These are phyloP conservation scores for Acrocalymma vagum DNA, from an alignment of 2,329 filamentous ascomycete genomes.

Conservation along the genomic window DNA sequence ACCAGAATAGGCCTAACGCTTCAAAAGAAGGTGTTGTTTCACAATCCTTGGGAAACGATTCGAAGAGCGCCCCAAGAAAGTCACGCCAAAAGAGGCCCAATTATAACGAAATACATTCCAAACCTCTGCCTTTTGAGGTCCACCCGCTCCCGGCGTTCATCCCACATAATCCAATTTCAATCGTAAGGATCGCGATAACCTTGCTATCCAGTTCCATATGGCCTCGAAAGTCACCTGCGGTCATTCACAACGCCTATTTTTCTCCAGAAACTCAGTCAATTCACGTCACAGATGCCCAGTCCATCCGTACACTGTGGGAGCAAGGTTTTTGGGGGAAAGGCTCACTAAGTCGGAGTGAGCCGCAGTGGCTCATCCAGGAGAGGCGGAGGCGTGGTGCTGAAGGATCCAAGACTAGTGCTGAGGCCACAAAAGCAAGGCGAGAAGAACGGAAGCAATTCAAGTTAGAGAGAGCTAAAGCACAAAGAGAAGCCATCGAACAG, in stretches of 20 bases:
- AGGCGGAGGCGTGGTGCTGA: conserved; percentile 74
- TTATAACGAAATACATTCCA: conserved; percentile 78
- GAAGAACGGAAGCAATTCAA: conserved; percentile 86
- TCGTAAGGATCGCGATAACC: conserved; percentile 80
- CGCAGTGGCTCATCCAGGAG: conserved; percentile 88
- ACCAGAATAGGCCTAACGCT: conserved; percentile 7
- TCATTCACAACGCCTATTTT: conserved; percentile 78
- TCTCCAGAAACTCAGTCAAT: conserved; percentile 83
- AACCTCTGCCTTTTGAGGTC: conserved; percentile 80
- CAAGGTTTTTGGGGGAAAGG: conserved; percentile 98
- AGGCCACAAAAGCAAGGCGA: conserved; percentile 77
- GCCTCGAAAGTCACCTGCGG: conserved; percentile 70
- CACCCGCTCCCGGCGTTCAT: conserved; percentile 89
- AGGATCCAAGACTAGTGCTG: conserved; percentile 78
- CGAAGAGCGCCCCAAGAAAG: conserved; percentile 29
- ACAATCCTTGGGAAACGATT: conserved; percentile 19
- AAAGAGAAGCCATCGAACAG: conserved; percentile 83
- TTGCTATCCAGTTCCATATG: conserved; percentile 78
- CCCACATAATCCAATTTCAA: conserved; percentile 89
- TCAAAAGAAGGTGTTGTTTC: conserved; percentile 10
- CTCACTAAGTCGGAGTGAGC: conserved; percentile 90
- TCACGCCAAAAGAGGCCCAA: conserved; percentile 57
- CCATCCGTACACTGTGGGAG: conserved; percentile 88
- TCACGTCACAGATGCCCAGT: conserved; percentile 78
- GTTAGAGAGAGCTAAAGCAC: conserved; percentile 87